Conservation (phyloP, 2,329 filamentous ascomycete species). For the Epichloe baconii region DNA sequence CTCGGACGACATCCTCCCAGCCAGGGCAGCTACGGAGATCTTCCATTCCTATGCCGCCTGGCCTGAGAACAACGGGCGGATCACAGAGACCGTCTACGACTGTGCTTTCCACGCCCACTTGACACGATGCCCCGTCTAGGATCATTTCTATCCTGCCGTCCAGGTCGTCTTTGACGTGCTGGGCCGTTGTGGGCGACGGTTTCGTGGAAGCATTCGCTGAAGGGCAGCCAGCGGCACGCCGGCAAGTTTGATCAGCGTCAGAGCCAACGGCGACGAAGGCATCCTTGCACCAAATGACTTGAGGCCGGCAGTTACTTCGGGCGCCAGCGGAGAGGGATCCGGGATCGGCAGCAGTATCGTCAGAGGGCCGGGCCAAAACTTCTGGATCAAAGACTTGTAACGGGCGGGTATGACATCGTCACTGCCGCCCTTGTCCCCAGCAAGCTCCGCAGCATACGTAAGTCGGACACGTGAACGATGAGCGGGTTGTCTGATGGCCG, state of each 20-base stretch:
- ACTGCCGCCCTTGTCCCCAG: conserved; percentile 28
- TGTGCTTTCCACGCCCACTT: conserved; percentile 89
- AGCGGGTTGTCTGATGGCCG: conserved; percentile 88
- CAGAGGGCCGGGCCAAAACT: conserved; percentile 89
- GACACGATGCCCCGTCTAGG: conserved; percentile 75
- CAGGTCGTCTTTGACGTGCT: conserved; percentile 80
- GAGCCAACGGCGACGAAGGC: conserved; percentile 72
- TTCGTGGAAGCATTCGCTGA: conserved; percentile 91
- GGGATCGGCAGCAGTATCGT: conserved; percentile 81
- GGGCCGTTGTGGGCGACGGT: conserved; percentile 80
- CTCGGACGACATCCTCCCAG: conserved; percentile 68
- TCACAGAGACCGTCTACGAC: conserved; percentile 81
- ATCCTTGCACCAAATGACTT: conserved; percentile 81
- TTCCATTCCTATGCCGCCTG: conserved; percentile 77
- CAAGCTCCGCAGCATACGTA: conserved; percentile 58
- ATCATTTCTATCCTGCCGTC: conserved; percentile 73
- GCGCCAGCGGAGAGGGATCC: conserved; percentile 54
- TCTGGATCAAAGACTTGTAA: conserved; percentile 64
- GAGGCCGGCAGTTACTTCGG: conserved; percentile 84
- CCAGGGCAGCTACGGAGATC: conserved; percentile 60
- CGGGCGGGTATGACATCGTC: conserved; percentile 49
- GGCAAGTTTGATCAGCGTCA: conserved; percentile 70
- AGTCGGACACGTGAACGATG: conserved; percentile 79
- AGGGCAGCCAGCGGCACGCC: conserved; percentile 71
- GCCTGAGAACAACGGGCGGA: conserved; percentile 71